Conservation (phyloP, 345 rosid genomes). For the Dipteronia dyeriana region DNA sequence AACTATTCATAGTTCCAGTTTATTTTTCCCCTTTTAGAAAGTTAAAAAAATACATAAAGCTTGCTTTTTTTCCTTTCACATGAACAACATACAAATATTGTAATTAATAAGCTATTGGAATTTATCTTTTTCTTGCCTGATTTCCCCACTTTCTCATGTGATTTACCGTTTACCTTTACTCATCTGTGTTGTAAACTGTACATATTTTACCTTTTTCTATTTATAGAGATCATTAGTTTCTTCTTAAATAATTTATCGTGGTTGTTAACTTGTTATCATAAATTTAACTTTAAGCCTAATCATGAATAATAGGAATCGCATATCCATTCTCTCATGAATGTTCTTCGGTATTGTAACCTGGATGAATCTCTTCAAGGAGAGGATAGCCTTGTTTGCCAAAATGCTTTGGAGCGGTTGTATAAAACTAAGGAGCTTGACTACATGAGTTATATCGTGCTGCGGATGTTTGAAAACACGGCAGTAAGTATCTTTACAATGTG, state of each 20-base stretch:
- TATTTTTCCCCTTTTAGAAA: not conserved
- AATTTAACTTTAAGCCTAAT: conserved; percentile 1
- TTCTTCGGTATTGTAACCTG: conserved; percentile 91
- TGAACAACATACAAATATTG: not conserved
- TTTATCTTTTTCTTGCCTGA: not conserved
- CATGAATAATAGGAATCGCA: conserved; percentile 83
- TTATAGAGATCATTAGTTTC: conserved; percentile 1
- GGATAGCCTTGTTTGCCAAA: conserved; percentile 76
- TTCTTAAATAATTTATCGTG: not conserved
- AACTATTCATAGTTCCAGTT: not conserved
- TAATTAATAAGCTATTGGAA: not conserved
- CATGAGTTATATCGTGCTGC: conserved; percentile 93
- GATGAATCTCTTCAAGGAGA: conserved; percentile 97
- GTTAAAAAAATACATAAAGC: not conserved
- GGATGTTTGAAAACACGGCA: conserved; percentile 95
- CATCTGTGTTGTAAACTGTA: not conserved
- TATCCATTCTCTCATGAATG: conserved; percentile 94
- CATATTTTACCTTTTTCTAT: not conserved
- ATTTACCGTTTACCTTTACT: not conserved
- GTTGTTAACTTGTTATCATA: not conserved
- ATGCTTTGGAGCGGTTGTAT: conserved; percentile 76
- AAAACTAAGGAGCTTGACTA: conserved; percentile 97
- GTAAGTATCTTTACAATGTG: conserved; percentile 30
- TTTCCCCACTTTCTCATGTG: not conserved
- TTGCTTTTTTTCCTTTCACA: not conserved